Percentiles rank a stretch among this genome's conserved stretches.
Evolutionary conservation across 176 grass and related monocot species (phyloP).

Genomic region (Cocos nucifera): DNA sequence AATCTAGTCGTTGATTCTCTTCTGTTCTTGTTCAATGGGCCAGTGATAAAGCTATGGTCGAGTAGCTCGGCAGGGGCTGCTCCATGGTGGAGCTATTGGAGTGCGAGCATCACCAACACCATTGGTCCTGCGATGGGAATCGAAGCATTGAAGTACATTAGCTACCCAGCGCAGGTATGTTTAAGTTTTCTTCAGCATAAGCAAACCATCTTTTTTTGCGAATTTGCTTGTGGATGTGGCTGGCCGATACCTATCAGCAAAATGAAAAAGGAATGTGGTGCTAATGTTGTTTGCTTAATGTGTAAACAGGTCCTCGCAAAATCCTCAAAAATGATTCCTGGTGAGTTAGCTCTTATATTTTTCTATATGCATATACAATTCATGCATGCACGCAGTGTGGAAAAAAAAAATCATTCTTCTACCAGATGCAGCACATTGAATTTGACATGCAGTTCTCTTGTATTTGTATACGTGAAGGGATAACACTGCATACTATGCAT

Average conservation of each 20-base stretch:
- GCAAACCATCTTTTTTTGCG: too few relatives aligned
- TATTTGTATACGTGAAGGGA: too few relatives aligned
- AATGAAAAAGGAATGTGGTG: background rate
- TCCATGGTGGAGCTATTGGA: conserved; percentile 60
- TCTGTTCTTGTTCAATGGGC: background rate
- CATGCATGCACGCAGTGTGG: too few relatives aligned
- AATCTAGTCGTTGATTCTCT: too few relatives aligned
- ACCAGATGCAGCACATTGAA: too few relatives aligned
- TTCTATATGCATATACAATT: background rate
- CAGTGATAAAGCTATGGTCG: conserved; percentile 94
- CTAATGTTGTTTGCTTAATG: conserved; percentile 17
- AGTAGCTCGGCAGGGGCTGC: conserved; percentile 42
- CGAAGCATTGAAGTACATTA: conserved; percentile 96
- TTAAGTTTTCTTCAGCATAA: background rate
- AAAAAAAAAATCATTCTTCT: too few relatives aligned
- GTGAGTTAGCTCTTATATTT: conserved; percentile 28
- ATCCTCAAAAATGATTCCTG: conserved; percentile 99
- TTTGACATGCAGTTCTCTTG: too few relatives aligned
- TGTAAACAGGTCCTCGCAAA: conserved; percentile 79
- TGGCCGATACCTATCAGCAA: background rate
- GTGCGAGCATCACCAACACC: conserved; percentile 86
- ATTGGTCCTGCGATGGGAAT: conserved; percentile 90
- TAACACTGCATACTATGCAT: too few relatives aligned
- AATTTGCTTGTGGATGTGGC: too few relatives aligned
- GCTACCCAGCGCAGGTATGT: conserved; percentile 86